Conservation (phyloP, 768 basidiomycete species). For the Russula sp. region DNA sequence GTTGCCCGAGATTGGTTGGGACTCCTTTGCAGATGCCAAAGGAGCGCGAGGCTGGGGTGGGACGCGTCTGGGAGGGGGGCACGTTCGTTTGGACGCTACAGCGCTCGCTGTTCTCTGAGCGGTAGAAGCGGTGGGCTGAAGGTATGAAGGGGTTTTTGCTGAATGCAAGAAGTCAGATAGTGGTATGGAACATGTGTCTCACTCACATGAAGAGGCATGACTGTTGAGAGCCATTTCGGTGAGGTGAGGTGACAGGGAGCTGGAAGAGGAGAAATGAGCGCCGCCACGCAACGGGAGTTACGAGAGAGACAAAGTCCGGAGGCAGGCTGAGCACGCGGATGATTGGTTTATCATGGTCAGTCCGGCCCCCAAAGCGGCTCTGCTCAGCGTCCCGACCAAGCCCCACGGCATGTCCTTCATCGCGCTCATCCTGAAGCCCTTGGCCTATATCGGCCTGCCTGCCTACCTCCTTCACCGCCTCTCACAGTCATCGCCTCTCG, state of each 20-base stretch:
- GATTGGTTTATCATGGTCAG: slow-evolving; percentile 14
- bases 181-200: neutral
- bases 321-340: neutral
- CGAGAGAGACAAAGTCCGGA: neutral
- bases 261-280: too few relatives aligned
- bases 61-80: neutral
- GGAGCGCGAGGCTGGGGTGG: neutral
- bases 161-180: neutral
- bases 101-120: slow-evolving; percentile 13
- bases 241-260: too few relatives aligned
- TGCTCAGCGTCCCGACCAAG: neutral
- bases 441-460: slow-evolving; percentile 74
- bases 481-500: slow-evolving; percentile 45
- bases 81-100: slow-evolving; percentile 2
- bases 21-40: neutral
- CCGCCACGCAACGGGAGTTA: neutral
- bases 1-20: neutral
- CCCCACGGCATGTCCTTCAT: slow-evolving; percentile 52
- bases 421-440: slow-evolving; percentile 51
- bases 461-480: slow-evolving; percentile 56
- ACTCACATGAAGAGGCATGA: neutral
- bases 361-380: slow-evolving; percentile 16
- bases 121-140: slow-evolving; percentile 22
- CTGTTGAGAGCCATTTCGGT: neutral
- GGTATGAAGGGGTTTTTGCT: slow-evolving; percentile 23